Conservation (phyloP, 805 yeast species). For the Priceomyces fermenticarens region DNA sequence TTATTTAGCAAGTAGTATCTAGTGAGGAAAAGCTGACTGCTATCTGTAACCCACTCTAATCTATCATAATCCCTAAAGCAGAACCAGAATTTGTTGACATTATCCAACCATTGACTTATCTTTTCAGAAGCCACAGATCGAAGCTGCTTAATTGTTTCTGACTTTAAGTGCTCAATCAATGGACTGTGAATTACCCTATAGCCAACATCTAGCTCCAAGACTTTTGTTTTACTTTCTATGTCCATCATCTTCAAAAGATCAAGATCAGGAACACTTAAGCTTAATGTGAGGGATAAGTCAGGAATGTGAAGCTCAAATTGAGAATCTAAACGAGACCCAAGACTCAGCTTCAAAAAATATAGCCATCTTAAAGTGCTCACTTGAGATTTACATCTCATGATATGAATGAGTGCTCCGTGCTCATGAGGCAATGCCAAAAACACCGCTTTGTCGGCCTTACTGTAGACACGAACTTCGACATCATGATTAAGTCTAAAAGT, state of each 20-base stretch:
- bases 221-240: slow-evolving; percentile 4
- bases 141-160: slow-evolving; percentile 33
- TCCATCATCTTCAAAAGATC: slow-evolving; percentile 18
- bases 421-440: slow-evolving; percentile 39
- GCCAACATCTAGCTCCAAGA: slow-evolving; percentile 15
- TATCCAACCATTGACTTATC: slow-evolving; percentile 17
- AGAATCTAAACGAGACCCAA: slow-evolving; percentile 32
- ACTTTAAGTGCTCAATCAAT: slow-evolving; percentile 37
- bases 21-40: slow-evolving; percentile 25
- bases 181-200: slow-evolving; percentile 21
- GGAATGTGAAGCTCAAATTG: slow-evolving; percentile 43
- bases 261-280: slow-evolving; percentile 45
- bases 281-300: slow-evolving; percentile 41
- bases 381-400: slow-evolving; percentile 54
- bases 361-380: slow-evolving; percentile 62
- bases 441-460: slow-evolving; percentile 67
- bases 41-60: slow-evolving; percentile 48
- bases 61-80: slow-evolving; percentile 69
- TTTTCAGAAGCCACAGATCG: slow-evolving; percentile 6
- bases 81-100: slow-evolving; percentile 41
- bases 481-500: slow-evolving; percentile 15
- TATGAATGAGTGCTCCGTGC: slow-evolving; percentile 37
- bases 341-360: slow-evolving; percentile 48
- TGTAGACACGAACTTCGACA: slow-evolving; percentile 51
- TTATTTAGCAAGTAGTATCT: slow-evolving; percentile 32